Conservation (phyloP, 768 basidiomycete species). For the Suillus brevipes region DNA sequence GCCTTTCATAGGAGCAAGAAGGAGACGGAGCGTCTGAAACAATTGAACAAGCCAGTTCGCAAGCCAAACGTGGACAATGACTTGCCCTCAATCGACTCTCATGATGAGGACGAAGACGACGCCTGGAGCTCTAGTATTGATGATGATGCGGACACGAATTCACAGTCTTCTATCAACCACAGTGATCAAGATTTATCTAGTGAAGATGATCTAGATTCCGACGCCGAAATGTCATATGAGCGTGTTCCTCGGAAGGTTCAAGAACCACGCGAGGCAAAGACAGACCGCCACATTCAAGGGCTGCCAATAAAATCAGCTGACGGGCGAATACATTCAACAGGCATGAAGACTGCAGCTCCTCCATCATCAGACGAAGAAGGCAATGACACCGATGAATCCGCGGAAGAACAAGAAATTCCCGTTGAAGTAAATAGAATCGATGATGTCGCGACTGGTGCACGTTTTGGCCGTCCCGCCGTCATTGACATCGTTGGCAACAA, state of each 20-base stretch:
- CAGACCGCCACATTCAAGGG: slow-evolving; percentile 54
- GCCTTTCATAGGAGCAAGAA: slow-evolving; percentile 70
- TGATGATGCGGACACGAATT: slow-evolving; percentile 28
- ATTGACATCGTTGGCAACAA: slow-evolving; percentile 65
- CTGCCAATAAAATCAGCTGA: slow-evolving; percentile 87
- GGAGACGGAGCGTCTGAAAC: slow-evolving; percentile 72
- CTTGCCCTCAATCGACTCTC: slow-evolving; percentile 69
- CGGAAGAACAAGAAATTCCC: slow-evolving; percentile 31
- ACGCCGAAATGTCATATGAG: slow-evolving; percentile 79
- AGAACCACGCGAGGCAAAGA: slow-evolving; percentile 45
- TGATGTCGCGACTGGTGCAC: slow-evolving; percentile 78
- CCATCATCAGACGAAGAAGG: slow-evolving; percentile 31
- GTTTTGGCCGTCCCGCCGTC: slow-evolving; percentile 85
- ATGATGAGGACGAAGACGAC: slow-evolving; percentile 55
- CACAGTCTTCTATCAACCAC: slow-evolving; percentile 19
- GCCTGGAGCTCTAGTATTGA: slow-evolving; percentile 48
- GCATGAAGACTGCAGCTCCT: slow-evolving; percentile 28
- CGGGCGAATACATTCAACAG: slow-evolving; percentile 70
- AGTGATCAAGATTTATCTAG: slow-evolving; percentile 15
- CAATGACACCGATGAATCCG: slow-evolving; percentile 36
- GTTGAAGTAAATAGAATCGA: slow-evolving; percentile 44
- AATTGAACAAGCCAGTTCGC: slow-evolving; percentile 57
- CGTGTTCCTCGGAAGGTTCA: slow-evolving; percentile 53
- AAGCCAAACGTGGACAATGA: slow-evolving; percentile 46
- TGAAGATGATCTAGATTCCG: slow-evolving; percentile 42